Evolutionary conservation across 2,329 filamentous ascomycete species (phyloP).

Genomic region (Trichoderma semiorbis): DNA sequence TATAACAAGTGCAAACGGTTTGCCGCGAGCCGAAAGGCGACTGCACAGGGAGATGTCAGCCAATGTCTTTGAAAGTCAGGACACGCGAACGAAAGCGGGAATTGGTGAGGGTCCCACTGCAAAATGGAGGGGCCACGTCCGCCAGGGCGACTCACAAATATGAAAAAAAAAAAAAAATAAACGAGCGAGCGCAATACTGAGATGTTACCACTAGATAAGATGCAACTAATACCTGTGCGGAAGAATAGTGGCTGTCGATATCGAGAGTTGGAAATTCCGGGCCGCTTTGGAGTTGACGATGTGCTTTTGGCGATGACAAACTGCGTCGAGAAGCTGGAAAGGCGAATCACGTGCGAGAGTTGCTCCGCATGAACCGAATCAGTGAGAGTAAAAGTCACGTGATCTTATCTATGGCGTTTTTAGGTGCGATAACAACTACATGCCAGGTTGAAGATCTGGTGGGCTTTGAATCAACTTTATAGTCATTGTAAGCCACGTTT

Average conservation of each 20-base stretch:
- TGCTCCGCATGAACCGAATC: slow-evolving; percentile 17
- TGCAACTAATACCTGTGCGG: slow-evolving; percentile 39
- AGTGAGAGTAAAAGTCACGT: slow-evolving; percentile 10
- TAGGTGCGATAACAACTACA: not conserved
- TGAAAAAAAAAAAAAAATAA: slow-evolving; percentile 22
- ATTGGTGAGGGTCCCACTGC: slow-evolving; percentile 14
- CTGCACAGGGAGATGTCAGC: slow-evolving; percentile 23
- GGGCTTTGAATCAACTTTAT: not conserved
- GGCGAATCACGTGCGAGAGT: slow-evolving; percentile 14
- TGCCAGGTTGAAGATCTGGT: not conserved
- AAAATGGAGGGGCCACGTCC: slow-evolving; percentile 19
- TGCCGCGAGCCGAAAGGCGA: slow-evolving; percentile 23
- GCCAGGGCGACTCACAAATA: slow-evolving; percentile 32
- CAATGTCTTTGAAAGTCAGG: slow-evolving; percentile 28
- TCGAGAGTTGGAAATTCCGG: slow-evolving; percentile 25
- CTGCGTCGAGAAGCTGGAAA: slow-evolving; percentile 21
- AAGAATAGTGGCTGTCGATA: slow-evolving; percentile 38
- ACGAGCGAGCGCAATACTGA: slow-evolving; percentile 33
- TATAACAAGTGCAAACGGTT: slow-evolving; percentile 22
- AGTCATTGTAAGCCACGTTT: not conserved
- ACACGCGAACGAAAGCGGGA: slow-evolving; percentile 20
- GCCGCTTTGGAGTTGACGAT: slow-evolving; percentile 19
- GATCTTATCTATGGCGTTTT: slow-evolving; percentile 3
- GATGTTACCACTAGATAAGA: slow-evolving; percentile 34
- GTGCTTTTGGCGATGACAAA: slow-evolving; percentile 22